Evolutionary conservation across 345 rosid species (phyloP).

Genomic region (Pistacia integerrima): DNA sequence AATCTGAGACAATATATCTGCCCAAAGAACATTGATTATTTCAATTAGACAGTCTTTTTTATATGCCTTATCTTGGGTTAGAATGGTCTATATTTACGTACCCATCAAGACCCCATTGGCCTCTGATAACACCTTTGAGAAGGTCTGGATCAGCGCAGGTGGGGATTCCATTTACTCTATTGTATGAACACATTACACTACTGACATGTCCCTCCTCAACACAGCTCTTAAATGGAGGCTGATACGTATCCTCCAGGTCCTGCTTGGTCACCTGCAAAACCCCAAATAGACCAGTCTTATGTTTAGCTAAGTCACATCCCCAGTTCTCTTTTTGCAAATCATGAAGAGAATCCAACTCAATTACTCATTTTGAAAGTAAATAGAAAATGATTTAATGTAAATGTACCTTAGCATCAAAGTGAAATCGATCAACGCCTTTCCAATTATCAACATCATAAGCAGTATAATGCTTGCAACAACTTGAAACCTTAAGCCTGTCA

Average conservation of each 20-base stretch:
- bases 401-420: conserved; percentile 41
- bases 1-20: conserved; percentile 61
- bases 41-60: background rate
- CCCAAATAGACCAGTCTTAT: background rate
- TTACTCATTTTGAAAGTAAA: too few species aligned
- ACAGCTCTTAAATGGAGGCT: conserved; percentile 47
- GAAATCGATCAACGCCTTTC: conserved; percentile 40
- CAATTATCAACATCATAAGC: conserved; percentile 51
- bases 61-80: background rate
- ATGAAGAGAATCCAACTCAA: background rate
- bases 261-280: conserved; percentile 42
- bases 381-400: background rate
- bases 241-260: conserved; percentile 51
- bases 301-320: background rate
- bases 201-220: conserved; percentile 39
- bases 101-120: conserved; percentile 50
- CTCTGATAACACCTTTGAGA: conserved; percentile 37
- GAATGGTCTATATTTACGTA: background rate
- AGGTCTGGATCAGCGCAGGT: conserved; percentile 42
- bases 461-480: conserved; percentile 50
- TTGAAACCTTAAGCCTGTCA: conserved; percentile 42
- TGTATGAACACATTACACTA: conserved; percentile 52
- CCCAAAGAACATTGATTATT: background rate
- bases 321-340: background rate
- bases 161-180: conserved; percentile 45